These are phyloP conservation scores for Calonectria hongkongensis DNA, from an alignment of 2,329 filamentous ascomycete genomes.

Conservation along the genomic window DNA sequence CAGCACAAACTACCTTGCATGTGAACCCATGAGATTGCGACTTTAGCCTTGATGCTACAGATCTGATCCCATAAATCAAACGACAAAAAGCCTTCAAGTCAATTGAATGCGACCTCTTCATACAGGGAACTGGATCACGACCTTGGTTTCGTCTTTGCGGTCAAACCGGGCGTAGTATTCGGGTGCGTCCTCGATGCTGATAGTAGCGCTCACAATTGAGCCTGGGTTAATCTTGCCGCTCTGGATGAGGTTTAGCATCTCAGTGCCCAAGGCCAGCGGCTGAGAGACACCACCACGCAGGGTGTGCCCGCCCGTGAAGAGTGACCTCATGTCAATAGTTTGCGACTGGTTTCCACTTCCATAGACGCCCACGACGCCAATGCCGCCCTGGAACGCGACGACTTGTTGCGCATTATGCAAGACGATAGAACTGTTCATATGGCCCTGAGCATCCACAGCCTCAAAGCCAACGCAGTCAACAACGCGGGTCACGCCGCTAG, in stretches of 20 bases:
- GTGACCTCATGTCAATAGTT: constrained; percentile 1
- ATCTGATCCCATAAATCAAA: background rate
- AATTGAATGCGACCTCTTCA: background rate
- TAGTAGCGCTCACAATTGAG: constrained; percentile 6
- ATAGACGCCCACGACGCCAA: background rate
- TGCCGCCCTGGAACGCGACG: background rate
- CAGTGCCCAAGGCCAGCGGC: constrained; percentile 3
- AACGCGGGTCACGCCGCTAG: background rate
- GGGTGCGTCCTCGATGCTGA: constrained; percentile 2
- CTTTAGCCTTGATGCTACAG: background rate
- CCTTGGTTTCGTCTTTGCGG: background rate
- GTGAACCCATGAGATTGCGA: background rate
- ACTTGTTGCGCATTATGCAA: constrained; percentile 5
- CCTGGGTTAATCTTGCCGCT: background rate
- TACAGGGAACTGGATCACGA: background rate
- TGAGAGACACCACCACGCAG: constrained; percentile 1
- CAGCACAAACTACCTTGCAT: background rate
- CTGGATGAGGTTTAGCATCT: background rate
- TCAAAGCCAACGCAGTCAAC: constrained; percentile 19
- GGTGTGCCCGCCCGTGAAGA: constrained; percentile 9
- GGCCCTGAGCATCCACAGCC: background rate
- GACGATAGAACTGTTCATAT: constrained; percentile 3
- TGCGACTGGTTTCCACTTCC: constrained; percentile 3
- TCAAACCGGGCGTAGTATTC: constrained; percentile 3
- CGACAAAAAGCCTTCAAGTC: background rate